Evolutionary conservation across 1,284 basidiomycete species (phyloP).

Genomic region (Trametes pubescens): DNA sequence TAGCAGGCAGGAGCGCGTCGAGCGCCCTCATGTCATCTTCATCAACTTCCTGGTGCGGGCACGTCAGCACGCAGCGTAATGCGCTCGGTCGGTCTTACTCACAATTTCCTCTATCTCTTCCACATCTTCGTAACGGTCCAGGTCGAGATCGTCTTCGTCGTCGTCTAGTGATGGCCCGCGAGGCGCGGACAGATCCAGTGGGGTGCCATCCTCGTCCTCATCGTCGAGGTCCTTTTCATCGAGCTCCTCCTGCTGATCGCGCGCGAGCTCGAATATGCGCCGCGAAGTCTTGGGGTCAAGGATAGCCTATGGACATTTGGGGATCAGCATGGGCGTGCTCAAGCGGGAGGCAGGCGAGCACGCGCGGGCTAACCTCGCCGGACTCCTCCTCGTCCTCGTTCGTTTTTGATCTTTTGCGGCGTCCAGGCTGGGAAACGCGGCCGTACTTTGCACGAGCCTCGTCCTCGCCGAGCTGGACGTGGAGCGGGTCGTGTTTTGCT

Average conservation of each 20-base stretch:
- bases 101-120: slow-evolving; percentile 69
- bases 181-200: slow-evolving; percentile 43
- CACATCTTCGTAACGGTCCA: slow-evolving; percentile 61
- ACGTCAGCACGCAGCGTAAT: slow-evolving; percentile 22
- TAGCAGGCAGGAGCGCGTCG: slow-evolving; percentile 80
- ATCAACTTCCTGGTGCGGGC: slow-evolving; percentile 80
- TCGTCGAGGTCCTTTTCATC: slow-evolving; percentile 60
- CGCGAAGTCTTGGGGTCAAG: slow-evolving; percentile 88
- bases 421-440: slow-evolving; percentile 75
- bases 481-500: slow-evolving; percentile 84
- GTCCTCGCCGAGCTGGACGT: slow-evolving; percentile 82
- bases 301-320: slow-evolving; percentile 57
- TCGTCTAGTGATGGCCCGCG: slow-evolving; percentile 44
- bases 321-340: not conserved
- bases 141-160: slow-evolving; percentile 54
- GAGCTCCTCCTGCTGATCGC: slow-evolving; percentile 93
- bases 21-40: slow-evolving; percentile 86
- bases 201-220: slow-evolving; percentile 51
- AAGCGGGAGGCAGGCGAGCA: not conserved
- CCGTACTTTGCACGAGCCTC: slow-evolving; percentile 81
- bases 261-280: slow-evolving; percentile 92
- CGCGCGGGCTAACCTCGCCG: slow-evolving; percentile 56
- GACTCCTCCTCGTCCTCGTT: slow-evolving; percentile 58
- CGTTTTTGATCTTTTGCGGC: slow-evolving; percentile 67
- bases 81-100: slow-evolving; percentile 40